These are phyloP conservation scores for Candida boleticola DNA, from an alignment of 805 yeast genomes.

Conservation along the genomic window DNA sequence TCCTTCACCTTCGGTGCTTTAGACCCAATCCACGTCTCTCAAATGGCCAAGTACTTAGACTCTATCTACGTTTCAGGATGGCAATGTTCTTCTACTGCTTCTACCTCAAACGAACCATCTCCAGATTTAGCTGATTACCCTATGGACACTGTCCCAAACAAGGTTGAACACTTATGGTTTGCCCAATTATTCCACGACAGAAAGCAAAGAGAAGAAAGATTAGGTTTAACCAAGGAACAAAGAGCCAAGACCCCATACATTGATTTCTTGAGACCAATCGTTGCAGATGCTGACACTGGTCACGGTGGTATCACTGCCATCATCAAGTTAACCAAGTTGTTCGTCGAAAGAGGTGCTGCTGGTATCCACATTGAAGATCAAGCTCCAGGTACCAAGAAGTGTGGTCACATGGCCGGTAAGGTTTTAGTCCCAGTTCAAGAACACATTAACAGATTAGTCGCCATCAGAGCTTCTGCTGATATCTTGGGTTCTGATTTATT, in stretches of 20 bases:
- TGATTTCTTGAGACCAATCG: conserved; percentile 90
- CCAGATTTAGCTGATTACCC: conserved; percentile 99
- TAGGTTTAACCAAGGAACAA: conserved; percentile 56
- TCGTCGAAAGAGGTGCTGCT: conserved; percentile 97
- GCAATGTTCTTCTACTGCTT: conserved; percentile 98
- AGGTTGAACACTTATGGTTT: conserved; percentile 94
- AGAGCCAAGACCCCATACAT: conserved; percentile 69
- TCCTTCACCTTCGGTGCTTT: conserved; percentile 94
- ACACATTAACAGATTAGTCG: conserved; percentile 90
- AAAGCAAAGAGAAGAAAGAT: conserved; percentile 87
- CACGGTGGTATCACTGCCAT: conserved; percentile 98
- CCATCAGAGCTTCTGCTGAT: conserved; percentile 94
- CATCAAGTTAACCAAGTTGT: conserved; percentile 91
- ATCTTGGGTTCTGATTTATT: conserved; percentile 84
- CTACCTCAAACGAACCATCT: conserved; percentile 95
- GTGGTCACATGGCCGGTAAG: conserved; percentile 99
- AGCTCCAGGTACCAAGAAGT: conserved; percentile 97
- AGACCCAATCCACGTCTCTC: conserved; percentile 93
- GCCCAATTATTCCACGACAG: conserved; percentile 97
- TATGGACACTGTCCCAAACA: conserved; percentile 97
- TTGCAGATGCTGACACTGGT: conserved; percentile 98
- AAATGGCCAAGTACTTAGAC: conserved; percentile 95
- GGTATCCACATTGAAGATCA: conserved; percentile 99
- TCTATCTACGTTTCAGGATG: conserved; percentile 94
- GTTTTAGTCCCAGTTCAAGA: conserved; percentile 97